phyloP scores from a whole-genome alignment of 805 yeast species.

The Candida tammaniensis region DNA sequence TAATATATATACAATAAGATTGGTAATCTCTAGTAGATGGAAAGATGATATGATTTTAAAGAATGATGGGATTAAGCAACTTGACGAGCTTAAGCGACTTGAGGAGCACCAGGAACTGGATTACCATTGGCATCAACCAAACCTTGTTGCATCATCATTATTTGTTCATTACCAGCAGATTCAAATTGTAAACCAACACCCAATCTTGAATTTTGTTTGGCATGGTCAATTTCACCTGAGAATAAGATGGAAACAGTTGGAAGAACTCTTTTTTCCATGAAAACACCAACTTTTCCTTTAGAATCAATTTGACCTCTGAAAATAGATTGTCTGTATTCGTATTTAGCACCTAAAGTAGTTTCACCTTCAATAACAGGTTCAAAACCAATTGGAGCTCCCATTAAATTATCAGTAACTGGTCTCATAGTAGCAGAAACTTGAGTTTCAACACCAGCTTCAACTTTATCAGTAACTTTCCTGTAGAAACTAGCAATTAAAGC shows the following conservation, averaged over 20 bases:
- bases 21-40: background rate
- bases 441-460: slow-evolving; percentile 93
- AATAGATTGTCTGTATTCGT: slow-evolving; percentile 93
- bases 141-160: slow-evolving; percentile 88
- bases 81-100: too few relatives aligned
- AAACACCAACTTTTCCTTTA: slow-evolving; percentile 83
- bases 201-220: slow-evolving; percentile 63
- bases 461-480: slow-evolving; percentile 89
- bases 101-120: slow-evolving; percentile 80
- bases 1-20: slow-evolving; percentile 9
- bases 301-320: slow-evolving; percentile 95
- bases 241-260: slow-evolving; percentile 88
- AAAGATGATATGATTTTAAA: too few relatives aligned
- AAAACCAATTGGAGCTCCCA: slow-evolving; percentile 77
- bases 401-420: slow-evolving; percentile 71
- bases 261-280: slow-evolving; percentile 88
- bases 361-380: slow-evolving; percentile 86
- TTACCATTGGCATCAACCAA: slow-evolving; percentile 79
- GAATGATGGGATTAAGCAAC: slow-evolving; percentile 2
- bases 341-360: slow-evolving; percentile 94
- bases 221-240: slow-evolving; percentile 91
- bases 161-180: slow-evolving; percentile 91
- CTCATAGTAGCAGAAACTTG: slow-evolving; percentile 72
- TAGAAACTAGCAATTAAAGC: slow-evolving; percentile 85
- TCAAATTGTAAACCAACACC: slow-evolving; percentile 97